Percentiles rank a stretch among this genome's conserved stretches.
Evolutionary conservation across 139 green algal genomes (phyloP).

Genomic region (Pedinophyceae sp.): DNA sequence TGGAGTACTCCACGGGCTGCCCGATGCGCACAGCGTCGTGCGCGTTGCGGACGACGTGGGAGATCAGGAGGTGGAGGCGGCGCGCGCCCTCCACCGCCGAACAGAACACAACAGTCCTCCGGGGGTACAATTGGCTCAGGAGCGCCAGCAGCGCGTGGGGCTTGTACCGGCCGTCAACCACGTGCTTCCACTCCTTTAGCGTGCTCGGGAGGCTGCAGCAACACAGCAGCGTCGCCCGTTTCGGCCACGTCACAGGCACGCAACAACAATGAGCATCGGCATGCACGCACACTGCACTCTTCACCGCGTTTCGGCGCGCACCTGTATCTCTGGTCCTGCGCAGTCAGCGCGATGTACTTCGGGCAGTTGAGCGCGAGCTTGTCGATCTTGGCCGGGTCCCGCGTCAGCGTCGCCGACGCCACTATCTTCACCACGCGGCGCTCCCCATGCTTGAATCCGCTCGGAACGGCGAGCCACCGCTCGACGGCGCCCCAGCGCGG

Average conservation of each 20-base stretch:
- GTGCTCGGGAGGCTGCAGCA: constrained; percentile 47
- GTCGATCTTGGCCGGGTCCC: constrained; percentile 70
- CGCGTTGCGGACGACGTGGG: background rate
- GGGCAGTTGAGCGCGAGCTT: constrained; percentile 53
- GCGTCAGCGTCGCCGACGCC: constrained; percentile 76
- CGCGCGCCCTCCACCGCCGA: constrained; percentile 63
- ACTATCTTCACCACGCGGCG: constrained; percentile 63
- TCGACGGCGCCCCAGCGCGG: background rate
- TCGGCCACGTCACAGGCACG: too few relatives aligned
- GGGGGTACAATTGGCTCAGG: constrained; percentile 26
- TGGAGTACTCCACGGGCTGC: constrained; percentile 32
- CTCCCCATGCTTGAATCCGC: background rate
- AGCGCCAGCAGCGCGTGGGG: constrained; percentile 47
- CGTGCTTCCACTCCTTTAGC: constrained; percentile 57
- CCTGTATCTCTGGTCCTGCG: constrained; percentile 15
- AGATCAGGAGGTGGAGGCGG: too few relatives aligned
- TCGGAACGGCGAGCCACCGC: too few relatives aligned
- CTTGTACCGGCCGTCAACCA: constrained; percentile 45
- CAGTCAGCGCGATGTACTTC: constrained; percentile 42
- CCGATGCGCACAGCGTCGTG: background rate
- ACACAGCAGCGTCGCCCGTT: too few relatives aligned
- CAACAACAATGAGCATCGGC: too few relatives aligned
- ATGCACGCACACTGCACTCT: constrained; percentile 1
- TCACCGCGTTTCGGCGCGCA: constrained; percentile 22
- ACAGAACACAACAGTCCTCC: constrained; percentile 63